Evolutionary conservation across 2,329 filamentous ascomycete genomes (phyloP), one percentile per base, ranked within the genome.

Genomic region (Coniochaeta sp.): DNA sequence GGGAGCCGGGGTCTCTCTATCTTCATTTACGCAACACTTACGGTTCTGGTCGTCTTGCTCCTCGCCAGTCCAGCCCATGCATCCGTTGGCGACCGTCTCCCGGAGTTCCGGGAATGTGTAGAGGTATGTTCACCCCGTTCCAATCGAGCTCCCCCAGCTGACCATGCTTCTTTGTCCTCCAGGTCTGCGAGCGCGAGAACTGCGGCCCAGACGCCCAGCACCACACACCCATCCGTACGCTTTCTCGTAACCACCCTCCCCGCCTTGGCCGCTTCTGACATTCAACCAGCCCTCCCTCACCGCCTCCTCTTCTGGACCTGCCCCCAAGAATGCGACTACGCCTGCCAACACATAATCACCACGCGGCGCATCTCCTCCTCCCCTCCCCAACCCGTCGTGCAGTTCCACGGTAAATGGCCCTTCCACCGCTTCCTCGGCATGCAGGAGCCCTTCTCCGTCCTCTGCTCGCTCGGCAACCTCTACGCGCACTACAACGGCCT

Each of bases 371-470:
- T 91, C 58, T 73, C 80, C 24, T 74, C 79, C 56, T 79, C 82
- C 54, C 52, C 55, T 0, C 58, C 60, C 1, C 80, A 82, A 27
- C 79, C 84, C 10, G 70, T 96, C 48, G 85, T 92, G 52, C 94
- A 99, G 72, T 99, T 91, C 76, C 91, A 99, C 73, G 94, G 94
- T 28, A 99, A 99, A 79, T 99, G 94, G 94, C 94, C 94, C 33
- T 99, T 99, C 72, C 77, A 85, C 68, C 88, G 94, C 58, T 79
- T 96, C 63, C 71, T 95, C 51, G 94, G 94, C 67, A 87, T 96
- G 75, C 94, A 99, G 72, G 94, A 99, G 73, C 91, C 92, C 53
- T 90, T 91, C 67, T 91, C 86, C 49, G 92, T 97, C 59, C 75
- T 96, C 64, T 99, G 96, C 77, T 95, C 89, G 57, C 77, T 96